Conservation (phyloP, 2,329 filamentous ascomycete species). For the Xylaria sp. region DNA sequence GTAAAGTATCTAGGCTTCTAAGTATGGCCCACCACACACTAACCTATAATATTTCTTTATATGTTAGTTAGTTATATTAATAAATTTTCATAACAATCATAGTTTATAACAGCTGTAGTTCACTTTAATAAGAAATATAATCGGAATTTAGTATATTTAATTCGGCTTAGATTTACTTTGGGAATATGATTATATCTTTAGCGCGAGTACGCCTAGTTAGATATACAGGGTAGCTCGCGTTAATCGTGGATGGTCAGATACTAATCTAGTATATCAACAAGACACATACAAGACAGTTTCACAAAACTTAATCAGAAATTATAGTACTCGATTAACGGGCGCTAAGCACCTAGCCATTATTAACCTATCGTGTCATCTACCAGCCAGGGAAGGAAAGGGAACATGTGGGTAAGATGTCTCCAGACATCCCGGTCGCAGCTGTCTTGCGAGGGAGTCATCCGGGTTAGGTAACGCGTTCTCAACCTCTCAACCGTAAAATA, state of each 20-base stretch:
- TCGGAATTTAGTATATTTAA: no score
- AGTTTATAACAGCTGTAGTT: no score
- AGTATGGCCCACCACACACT: no score
- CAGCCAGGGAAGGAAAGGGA: background rate
- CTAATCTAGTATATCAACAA: no score
- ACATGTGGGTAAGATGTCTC: background rate
- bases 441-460: background rate
- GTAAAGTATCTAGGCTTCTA: background rate
- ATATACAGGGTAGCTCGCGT: conserved; percentile 12
- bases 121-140: no score
- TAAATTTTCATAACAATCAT: no score
- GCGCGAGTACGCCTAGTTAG: background rate
- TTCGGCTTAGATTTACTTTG: no score
- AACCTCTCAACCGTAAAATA: background rate
- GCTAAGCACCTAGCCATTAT: background rate
- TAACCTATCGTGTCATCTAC: background rate
- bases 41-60: no score
- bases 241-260: background rate
- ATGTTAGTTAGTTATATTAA: no score
- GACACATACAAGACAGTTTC: background rate
- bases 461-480: background rate
- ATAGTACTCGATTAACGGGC: background rate
- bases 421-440: background rate
- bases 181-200: no score
- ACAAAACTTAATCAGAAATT: background rate